Percentiles rank a stretch among this genome's conserved stretches.
Evolutionary conservation across 306 rosid species (phyloP).

Genomic region (Trifolium fragiferum): DNA sequence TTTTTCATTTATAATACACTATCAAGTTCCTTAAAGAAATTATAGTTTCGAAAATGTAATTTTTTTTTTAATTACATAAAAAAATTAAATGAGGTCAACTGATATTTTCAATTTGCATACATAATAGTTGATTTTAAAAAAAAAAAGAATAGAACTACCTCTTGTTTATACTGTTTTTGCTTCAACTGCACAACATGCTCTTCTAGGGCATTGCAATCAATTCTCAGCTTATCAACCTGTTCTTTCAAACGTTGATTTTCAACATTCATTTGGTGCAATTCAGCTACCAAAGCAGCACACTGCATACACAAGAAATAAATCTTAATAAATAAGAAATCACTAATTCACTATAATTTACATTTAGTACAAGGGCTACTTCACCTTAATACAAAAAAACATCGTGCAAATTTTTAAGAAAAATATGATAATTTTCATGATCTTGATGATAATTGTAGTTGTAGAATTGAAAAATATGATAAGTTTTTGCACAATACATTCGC

Average conservation of each 20-base stretch:
- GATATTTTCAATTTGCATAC: background rate
- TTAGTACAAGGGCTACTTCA: no score
- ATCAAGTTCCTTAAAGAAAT: no score
- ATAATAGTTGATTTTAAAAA: no score
- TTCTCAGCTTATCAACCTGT: conserved; percentile 42
- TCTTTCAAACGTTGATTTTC: conserved; percentile 57
- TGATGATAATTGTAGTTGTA: no score
- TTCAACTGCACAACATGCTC: conserved; percentile 31
- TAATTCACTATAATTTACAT: no score
- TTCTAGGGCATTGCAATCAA: conserved; percentile 45
- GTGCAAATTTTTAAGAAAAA: no score
- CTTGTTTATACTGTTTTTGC: conserved; percentile 25
- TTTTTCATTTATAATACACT: no score
- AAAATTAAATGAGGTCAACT: background rate
- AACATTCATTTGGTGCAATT: conserved; percentile 43
- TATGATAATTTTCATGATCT: no score
- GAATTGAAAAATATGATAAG: no score
- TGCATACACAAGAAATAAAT: conserved; percentile 43
- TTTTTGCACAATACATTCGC: no score
- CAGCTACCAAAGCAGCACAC: conserved; percentile 45
- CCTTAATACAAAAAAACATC: no score
- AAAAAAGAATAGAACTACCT: conserved; percentile 2
- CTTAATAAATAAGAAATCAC: no score
- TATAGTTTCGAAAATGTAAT: background rate
- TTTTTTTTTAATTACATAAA: background rate